phyloP scores from a whole-genome alignment of 1,139 yeast species.

The Geotrichum phurueaensis region DNA sequence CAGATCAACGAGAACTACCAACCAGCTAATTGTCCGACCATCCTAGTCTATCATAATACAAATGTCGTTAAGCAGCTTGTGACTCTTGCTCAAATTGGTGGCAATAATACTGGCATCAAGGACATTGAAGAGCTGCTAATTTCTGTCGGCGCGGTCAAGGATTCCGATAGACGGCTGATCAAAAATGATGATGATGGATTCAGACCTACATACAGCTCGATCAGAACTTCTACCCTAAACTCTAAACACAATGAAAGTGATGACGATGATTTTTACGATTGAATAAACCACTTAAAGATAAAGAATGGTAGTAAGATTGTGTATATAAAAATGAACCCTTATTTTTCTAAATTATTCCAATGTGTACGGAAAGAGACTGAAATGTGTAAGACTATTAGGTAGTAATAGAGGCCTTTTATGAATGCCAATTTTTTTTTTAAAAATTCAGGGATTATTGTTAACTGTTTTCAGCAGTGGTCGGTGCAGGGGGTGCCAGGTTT shows the following conservation, averaged over 20 bases:
- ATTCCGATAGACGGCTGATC: conserved; percentile 58
- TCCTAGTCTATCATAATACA: conserved; percentile 69
- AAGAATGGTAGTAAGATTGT: background rate
- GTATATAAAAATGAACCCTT: background rate
- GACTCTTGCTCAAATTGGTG: conserved; percentile 77
- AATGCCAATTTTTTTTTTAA: too few species aligned
- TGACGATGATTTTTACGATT: conserved; percentile 19
- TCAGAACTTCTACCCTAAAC: conserved; percentile 7
- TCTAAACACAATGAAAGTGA: conserved; percentile 9
- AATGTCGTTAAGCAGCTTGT: conserved; percentile 73
- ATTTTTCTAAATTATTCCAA: background rate
- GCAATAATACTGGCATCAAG: conserved; percentile 59
- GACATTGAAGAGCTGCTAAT: conserved; percentile 73
- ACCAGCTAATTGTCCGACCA: conserved; percentile 82
- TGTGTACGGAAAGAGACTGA: background rate
- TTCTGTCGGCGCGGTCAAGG: conserved; percentile 55
- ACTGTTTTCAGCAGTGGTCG: background rate
- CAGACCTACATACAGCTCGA: conserved; percentile 9
- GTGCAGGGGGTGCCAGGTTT: background rate
- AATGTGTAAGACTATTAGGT: background rate
- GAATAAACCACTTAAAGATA: background rate
- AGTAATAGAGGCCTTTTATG: background rate
- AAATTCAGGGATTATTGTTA: background rate
- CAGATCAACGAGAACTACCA: conserved; percentile 93
- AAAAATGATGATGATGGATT: conserved; percentile 54